Percentiles rank a stretch among this genome's conserved stretches.
These are phyloP conservation scores for Vaccinium myrtillus DNA, from an alignment of 148 eudicot genomes.

Conservation along the genomic window DNA sequence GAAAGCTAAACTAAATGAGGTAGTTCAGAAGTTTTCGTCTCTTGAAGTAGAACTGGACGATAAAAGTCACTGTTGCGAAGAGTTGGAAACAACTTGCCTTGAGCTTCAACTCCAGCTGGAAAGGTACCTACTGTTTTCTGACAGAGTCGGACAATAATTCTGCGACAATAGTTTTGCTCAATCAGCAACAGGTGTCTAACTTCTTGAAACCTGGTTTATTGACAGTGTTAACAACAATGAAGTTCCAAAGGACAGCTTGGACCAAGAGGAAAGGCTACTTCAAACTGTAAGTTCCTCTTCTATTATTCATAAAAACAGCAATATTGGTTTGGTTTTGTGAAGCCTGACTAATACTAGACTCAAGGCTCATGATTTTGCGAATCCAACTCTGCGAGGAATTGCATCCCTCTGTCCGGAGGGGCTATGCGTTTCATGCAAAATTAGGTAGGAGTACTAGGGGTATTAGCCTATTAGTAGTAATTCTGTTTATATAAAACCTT, in stretches of 20 bases:
- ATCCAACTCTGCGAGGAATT: neutral
- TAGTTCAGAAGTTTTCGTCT: slow-evolving; percentile 55
- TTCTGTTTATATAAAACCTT: neutral
- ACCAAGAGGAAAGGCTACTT: slow-evolving; percentile 40
- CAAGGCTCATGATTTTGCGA: neutral
- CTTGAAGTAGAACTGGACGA: slow-evolving; percentile 77
- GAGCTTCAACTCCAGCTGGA: slow-evolving; percentile 93
- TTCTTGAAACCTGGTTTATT: slow-evolving; percentile 20
- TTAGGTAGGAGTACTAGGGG: neutral
- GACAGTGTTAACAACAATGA: slow-evolving; percentile 48
- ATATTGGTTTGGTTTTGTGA: neutral
- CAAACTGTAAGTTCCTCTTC: slow-evolving; percentile 45
- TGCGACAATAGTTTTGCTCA: neutral
- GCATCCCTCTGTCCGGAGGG: neutral
- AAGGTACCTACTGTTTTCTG: slow-evolving; percentile 41
- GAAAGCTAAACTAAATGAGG: slow-evolving; percentile 52
- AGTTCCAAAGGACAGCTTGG: slow-evolving; percentile 28
- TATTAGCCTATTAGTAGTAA: neutral
- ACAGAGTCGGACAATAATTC: neutral
- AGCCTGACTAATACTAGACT: neutral
- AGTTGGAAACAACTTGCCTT: slow-evolving; percentile 73
- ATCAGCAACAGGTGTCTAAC: slow-evolving; percentile 12
- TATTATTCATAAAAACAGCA: neutral
- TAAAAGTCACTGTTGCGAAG: slow-evolving; percentile 63
- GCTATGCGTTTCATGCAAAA: neutral